These are phyloP conservation scores for Tricholoma saponaceum DNA, from an alignment of 768 basidiomycete genomes.

Conservation along the genomic window DNA sequence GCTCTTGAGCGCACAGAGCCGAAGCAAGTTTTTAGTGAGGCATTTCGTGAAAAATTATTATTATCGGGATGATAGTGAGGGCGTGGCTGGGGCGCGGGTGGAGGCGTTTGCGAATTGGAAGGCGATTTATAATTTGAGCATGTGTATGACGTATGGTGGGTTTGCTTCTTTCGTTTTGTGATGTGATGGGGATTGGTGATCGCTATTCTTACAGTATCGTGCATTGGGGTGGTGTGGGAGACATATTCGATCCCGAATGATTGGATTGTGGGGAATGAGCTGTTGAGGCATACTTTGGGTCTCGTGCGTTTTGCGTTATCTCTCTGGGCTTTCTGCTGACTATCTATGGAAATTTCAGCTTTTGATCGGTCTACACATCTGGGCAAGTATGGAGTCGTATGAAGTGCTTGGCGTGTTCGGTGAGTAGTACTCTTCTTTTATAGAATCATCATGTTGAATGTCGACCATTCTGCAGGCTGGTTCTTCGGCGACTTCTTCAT, in stretches of 20 bases:
- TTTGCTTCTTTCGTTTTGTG: slow-evolving; percentile 1
- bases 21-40: slow-evolving; percentile 83
- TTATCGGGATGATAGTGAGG: slow-evolving; percentile 57
- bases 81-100: slow-evolving; percentile 74
- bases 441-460: not conserved
- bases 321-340: slow-evolving; percentile 1
- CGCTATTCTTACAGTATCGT: slow-evolving; percentile 61
- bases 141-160: slow-evolving; percentile 92
- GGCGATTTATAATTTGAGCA: slow-evolving; percentile 82
- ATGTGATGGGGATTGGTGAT: not conserved
- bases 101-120: slow-evolving; percentile 98
- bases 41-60: slow-evolving; percentile 96
- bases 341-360: slow-evolving; percentile 40
- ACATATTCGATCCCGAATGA: slow-evolving; percentile 78
- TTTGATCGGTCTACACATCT: slow-evolving; percentile 82
- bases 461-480: slow-evolving; percentile 61
- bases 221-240: slow-evolving; percentile 83
- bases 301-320: slow-evolving; percentile 46
- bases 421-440: slow-evolving; percentile 24
- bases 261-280: slow-evolving; percentile 85
- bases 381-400: slow-evolving; percentile 87
- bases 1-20: slow-evolving; percentile 79
- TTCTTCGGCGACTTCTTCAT: slow-evolving; percentile 98
- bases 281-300: slow-evolving; percentile 87
- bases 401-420: slow-evolving; percentile 94